Evolutionary conservation across 2,329 filamentous ascomycete genomes (phyloP).

Genomic region (Trichoderma guizhouense): DNA sequence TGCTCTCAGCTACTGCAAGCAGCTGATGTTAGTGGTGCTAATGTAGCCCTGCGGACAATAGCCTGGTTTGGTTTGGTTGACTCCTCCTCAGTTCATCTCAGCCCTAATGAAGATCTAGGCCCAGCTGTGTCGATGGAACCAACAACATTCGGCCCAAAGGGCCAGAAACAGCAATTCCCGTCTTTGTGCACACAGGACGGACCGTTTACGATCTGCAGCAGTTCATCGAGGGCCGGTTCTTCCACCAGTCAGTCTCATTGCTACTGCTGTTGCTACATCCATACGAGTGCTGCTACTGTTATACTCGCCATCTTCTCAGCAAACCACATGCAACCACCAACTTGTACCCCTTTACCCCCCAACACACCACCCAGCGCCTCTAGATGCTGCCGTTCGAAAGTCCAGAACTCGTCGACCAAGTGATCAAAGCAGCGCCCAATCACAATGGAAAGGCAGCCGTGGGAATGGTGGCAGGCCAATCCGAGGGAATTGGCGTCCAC

Average conservation of each 20-base stretch:
- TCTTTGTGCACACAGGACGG: neutral
- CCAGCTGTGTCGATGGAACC: neutral
- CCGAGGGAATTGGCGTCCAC: neutral
- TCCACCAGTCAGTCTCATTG: neutral
- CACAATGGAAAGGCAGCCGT: neutral
- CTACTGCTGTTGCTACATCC: neutral
- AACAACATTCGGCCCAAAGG: neutral
- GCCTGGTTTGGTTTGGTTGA: neutral
- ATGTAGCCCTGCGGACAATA: neutral
- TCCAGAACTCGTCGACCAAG: neutral
- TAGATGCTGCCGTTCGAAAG: neutral
- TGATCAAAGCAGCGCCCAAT: neutral
- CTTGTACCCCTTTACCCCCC: neutral
- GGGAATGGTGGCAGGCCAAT: neutral
- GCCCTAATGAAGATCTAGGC: neutral
- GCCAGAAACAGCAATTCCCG: neutral
- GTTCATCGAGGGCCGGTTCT: neutral
- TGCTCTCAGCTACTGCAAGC: neutral
- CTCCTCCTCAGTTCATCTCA: constrained; percentile 3
- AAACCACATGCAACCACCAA: neutral
- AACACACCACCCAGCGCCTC: neutral
- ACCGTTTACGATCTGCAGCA: neutral
- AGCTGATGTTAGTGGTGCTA: neutral
- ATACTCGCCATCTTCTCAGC: neutral
- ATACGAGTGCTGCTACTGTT: neutral